Base-by-base conservation (phyloP, 2,329 filamentous ascomycete species). In the Cordyceps javanica region DNA sequence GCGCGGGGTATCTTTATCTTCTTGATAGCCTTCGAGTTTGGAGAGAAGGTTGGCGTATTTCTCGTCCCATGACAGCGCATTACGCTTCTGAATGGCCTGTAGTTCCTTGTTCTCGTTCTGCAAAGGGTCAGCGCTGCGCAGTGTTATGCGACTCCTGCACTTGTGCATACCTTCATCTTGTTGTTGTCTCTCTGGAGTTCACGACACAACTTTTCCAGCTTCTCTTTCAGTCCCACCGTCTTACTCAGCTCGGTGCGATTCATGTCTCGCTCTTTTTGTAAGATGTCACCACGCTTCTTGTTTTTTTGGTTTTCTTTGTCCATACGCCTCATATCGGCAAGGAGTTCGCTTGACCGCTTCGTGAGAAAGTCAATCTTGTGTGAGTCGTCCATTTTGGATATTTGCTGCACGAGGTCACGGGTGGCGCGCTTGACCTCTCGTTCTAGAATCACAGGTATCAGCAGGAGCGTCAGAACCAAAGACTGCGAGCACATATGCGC, bases 141-240 rank as follows among this genome's bases (percentile, higher is more conserved):
- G 7, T 16, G 21, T 11, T 49, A 21, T 21, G 34, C 23, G 2
- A 5, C 13, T 16, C 23, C 2, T 11, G 32, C 3, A 19, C 36
- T 25, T 21, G 9, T 61, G 70, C 76, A 65, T 73, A 94, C 90
- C 87, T 97, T 97, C 63, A 99, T 85, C 75, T 96, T 95, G 74
- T 97, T 97, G 72, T 99, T 99, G 69, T 99, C 94, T 66, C 93
- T 89, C 60, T 95, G 94, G 57, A 99, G 81, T 72, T 99, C 94
- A 58, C 94, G 82, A 67, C 92, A 97, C 32, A 99, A 79, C 70
- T 97, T 99, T 74, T 99, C 94, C 46, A 99, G 78, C 74, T 97
- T 97, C 71, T 97, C 92, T 72, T 96, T 97, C 69, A 97, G 84
- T 1, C 87, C 89, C 21, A 89, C 87, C 23, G 92, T 93, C 75